These are phyloP conservation scores for Pyrus betulifolia DNA, from an alignment of 306 rosid genomes.

Conservation along the genomic window DNA sequence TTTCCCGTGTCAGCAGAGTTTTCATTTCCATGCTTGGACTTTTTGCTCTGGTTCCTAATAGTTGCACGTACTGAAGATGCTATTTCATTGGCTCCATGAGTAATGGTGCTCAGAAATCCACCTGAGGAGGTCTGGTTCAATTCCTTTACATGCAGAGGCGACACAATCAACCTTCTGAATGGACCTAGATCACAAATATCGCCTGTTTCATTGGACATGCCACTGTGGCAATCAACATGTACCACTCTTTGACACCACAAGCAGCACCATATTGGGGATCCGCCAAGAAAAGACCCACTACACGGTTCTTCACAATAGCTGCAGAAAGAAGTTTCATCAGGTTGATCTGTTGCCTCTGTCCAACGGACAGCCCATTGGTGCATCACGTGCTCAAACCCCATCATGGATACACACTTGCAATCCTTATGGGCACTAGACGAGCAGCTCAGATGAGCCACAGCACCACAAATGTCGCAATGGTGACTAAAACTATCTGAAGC, in stretches of 20 bases:
- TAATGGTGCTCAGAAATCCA: slow-evolving; percentile 81
- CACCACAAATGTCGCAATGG: slow-evolving; percentile 73
- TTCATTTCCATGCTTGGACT: slow-evolving; percentile 64
- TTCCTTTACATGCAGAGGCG: slow-evolving; percentile 79
- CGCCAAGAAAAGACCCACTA: slow-evolving; percentile 86
- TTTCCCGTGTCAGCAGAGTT: slow-evolving; percentile 50
- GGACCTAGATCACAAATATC: slow-evolving; percentile 92
- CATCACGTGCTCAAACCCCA: slow-evolving; percentile 64
- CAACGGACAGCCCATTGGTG: slow-evolving; percentile 99
- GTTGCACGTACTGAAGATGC: slow-evolving; percentile 92
- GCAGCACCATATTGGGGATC: slow-evolving; percentile 98
- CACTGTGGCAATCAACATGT: slow-evolving; percentile 88
- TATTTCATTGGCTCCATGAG: slow-evolving; percentile 96
- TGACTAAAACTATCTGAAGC: slow-evolving; percentile 79
- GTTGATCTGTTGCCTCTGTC: slow-evolving; percentile 85
- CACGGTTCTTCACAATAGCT: slow-evolving; percentile 96
- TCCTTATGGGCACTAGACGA: slow-evolving; percentile 81
- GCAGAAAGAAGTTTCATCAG: slow-evolving; percentile 74
- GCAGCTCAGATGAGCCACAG: slow-evolving; percentile 80
- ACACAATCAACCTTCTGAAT: slow-evolving; percentile 73
- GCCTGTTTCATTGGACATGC: slow-evolving; percentile 78
- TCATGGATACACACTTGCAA: slow-evolving; percentile 90
- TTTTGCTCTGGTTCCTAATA: slow-evolving; percentile 79
- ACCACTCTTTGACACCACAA: slow-evolving; percentile 94
- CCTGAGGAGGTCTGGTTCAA: slow-evolving; percentile 43